A percentile compares a stretch with the other conserved stretches of the same genome.
Evolutionary conservation across 352 stramenopile species (phyloP).

Genomic region (Pythium insidiosum): DNA sequence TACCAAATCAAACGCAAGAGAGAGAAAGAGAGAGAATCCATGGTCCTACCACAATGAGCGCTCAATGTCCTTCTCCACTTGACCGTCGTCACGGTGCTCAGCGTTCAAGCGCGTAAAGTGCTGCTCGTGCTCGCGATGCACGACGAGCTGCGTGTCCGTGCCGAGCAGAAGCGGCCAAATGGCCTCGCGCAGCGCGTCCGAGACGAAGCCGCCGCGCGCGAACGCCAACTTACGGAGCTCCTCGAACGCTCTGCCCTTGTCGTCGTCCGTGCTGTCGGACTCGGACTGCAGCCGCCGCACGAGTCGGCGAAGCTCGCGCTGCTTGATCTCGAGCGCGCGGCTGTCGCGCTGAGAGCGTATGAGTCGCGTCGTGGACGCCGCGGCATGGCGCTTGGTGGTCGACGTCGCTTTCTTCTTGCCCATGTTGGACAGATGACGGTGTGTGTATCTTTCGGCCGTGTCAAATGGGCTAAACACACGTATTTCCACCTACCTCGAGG

Average conservation of each 20-base stretch:
- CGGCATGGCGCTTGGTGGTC: neutral
- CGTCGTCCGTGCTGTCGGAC: conserved; percentile 5
- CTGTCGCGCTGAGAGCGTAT: conserved; percentile 27
- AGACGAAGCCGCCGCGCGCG: conserved; percentile 40
- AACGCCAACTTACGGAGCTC: conserved; percentile 58
- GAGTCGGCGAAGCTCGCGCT: conserved; percentile 32
- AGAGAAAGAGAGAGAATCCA: no score
- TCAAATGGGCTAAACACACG: neutral
- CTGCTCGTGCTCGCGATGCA: conserved; percentile 1
- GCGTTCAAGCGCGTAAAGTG: conserved; percentile 8
- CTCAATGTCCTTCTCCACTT: conserved; percentile 83
- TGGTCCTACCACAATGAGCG: conserved; percentile 53
- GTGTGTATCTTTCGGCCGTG: neutral
- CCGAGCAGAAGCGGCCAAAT: conserved; percentile 63
- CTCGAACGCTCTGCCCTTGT: conserved; percentile 26
- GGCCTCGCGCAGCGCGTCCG: conserved; percentile 38
- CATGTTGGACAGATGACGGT: conserved; percentile 4
- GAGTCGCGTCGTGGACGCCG: neutral
- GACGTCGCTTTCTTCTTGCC: conserved; percentile 8
- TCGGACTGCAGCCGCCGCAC: conserved; percentile 16
- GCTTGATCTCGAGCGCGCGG: conserved; percentile 37
- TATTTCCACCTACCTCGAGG: neutral
- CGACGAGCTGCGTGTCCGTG: neutral
- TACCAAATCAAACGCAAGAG: neutral
- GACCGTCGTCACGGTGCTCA: conserved; percentile 48